phyloP scores from a whole-genome alignment of 2,329 filamentous ascomycete genomes.

The Aspergillus spinulosporus region DNA sequence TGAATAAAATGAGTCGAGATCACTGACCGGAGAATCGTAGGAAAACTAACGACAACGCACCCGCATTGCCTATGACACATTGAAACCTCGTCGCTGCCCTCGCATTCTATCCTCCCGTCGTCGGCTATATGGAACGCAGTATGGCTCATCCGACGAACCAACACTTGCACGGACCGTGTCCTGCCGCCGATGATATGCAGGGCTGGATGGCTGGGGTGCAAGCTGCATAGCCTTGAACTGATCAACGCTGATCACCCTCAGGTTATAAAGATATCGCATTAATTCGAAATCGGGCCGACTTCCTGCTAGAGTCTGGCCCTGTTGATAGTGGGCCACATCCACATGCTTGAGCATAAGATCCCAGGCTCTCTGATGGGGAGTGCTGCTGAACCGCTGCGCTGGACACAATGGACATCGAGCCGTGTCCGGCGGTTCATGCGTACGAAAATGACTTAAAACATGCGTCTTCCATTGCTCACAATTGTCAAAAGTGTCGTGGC shows the following conservation, averaged over 20 bases:
- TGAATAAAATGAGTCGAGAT: not conserved
- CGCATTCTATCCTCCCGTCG: slow-evolving; percentile 42
- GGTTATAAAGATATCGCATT: slow-evolving; percentile 47
- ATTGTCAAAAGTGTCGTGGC: slow-evolving; percentile 42
- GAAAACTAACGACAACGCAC: not conserved
- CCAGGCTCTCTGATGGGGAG: slow-evolving; percentile 38
- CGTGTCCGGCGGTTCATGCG: slow-evolving; percentile 40
- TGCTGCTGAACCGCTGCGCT: slow-evolving; percentile 23
- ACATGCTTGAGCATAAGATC: slow-evolving; percentile 46
- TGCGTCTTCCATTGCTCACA: slow-evolving; percentile 45
- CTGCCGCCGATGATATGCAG: slow-evolving; percentile 40
- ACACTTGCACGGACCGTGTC: slow-evolving; percentile 39
- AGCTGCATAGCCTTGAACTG: slow-evolving; percentile 48
- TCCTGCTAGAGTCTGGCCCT: slow-evolving; percentile 43
- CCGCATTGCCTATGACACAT: slow-evolving; percentile 29
- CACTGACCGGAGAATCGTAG: not conserved
- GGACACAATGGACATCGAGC: slow-evolving; percentile 49
- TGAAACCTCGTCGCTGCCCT: slow-evolving; percentile 34
- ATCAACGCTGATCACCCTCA: slow-evolving; percentile 44
- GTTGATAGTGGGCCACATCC: slow-evolving; percentile 41
- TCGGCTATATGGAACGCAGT: slow-evolving; percentile 41
- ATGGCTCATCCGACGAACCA: slow-evolving; percentile 43
- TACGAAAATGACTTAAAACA: slow-evolving; percentile 48
- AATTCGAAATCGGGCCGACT: slow-evolving; percentile 46
- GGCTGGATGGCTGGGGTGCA: slow-evolving; percentile 37